These are phyloP conservation scores for Penicillium sp. DNA, from an alignment of 2,329 filamentous ascomycete species.

Conservation along the genomic window DNA sequence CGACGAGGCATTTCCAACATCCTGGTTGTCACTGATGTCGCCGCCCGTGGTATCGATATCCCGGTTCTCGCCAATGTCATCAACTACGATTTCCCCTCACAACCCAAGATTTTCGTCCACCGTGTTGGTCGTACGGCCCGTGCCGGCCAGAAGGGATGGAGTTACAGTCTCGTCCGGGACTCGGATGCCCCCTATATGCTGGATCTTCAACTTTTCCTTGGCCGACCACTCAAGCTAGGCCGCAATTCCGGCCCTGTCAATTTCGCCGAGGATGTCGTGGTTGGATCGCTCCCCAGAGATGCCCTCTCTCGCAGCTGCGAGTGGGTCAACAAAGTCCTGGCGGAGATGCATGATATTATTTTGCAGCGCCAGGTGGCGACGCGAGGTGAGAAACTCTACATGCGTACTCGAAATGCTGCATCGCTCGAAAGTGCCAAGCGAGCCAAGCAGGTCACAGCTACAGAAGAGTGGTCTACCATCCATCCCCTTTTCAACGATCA, in stretches of 20 bases:
- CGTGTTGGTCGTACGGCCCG: conserved; percentile 93
- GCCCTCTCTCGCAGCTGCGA: conserved; percentile 75
- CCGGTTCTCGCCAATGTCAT: conserved; percentile 94
- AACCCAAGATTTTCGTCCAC: conserved; percentile 95
- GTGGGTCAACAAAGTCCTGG: conserved; percentile 76
- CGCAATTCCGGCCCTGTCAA: conserved; percentile 62
- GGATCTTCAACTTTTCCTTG: conserved; percentile 91
- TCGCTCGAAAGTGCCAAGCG: conserved; percentile 88
- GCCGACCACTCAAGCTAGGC: conserved; percentile 77
- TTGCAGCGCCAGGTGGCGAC: conserved; percentile 70
- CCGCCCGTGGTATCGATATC: conserved; percentile 96
- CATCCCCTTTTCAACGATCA: conserved; percentile 79
- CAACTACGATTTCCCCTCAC: conserved; percentile 97
- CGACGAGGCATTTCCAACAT: conserved; percentile 82
- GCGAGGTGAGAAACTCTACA: conserved; percentile 92
- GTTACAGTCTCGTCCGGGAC: conserved; percentile 87
- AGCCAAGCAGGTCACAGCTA: conserved; percentile 72
- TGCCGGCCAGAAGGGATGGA: conserved; percentile 90
- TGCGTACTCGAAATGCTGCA: conserved; percentile 85
- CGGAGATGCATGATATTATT: conserved; percentile 72
- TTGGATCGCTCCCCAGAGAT: conserved; percentile 73
- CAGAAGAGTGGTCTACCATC: conserved; percentile 69
- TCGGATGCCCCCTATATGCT: conserved; percentile 88
- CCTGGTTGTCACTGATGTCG: conserved; percentile 93
- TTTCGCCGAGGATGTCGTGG: conserved; percentile 79